Evolutionary conservation across 2,329 filamentous ascomycete genomes (phyloP).

Genomic region (Trichothecium roseum): DNA sequence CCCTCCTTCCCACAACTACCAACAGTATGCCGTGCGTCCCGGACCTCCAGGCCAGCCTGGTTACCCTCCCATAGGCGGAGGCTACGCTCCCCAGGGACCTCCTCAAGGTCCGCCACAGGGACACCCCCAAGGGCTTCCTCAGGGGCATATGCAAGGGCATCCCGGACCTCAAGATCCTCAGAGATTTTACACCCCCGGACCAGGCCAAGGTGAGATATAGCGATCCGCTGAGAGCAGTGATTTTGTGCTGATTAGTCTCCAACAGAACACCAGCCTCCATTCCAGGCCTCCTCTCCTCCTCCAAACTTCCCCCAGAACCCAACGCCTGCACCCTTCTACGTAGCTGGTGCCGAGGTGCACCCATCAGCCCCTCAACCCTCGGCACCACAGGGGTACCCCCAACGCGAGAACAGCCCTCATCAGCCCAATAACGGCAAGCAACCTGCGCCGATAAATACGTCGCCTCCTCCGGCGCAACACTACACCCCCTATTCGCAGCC

Average conservation of each 20-base stretch:
- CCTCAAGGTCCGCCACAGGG: slow-evolving; percentile 22
- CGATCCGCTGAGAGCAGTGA: no score
- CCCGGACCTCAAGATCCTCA: slow-evolving; percentile 42
- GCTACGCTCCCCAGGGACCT: slow-evolving; percentile 26
- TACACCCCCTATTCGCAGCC: slow-evolving; percentile 33
- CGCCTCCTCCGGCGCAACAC: slow-evolving; percentile 35
- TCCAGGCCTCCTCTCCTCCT: slow-evolving; percentile 37
- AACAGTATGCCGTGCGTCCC: slow-evolving; percentile 52
- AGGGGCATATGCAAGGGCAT: slow-evolving; percentile 24
- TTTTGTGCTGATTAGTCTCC: background rate
- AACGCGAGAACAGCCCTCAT: slow-evolving; percentile 39
- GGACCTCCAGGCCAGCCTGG: slow-evolving; percentile 32
- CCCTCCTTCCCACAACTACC: slow-evolving; percentile 69
- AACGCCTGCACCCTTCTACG: slow-evolving; percentile 53
- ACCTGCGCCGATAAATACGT: slow-evolving; percentile 39
- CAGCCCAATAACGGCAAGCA: slow-evolving; percentile 35
- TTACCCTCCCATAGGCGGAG: slow-evolving; percentile 25
- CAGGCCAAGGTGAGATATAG: slow-evolving; percentile 15
- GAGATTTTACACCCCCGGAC: slow-evolving; percentile 57
- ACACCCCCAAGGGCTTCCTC: slow-evolving; percentile 29
- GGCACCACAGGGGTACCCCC: slow-evolving; percentile 38
- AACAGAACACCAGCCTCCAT: slow-evolving; percentile 21
- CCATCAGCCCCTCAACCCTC: slow-evolving; percentile 17
- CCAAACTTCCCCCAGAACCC: slow-evolving; percentile 44
- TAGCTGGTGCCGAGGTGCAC: slow-evolving; percentile 48